Evolutionary conservation across 2,329 filamentous ascomycete species (phyloP).

Genomic region (Aspergillus ustus): DNA sequence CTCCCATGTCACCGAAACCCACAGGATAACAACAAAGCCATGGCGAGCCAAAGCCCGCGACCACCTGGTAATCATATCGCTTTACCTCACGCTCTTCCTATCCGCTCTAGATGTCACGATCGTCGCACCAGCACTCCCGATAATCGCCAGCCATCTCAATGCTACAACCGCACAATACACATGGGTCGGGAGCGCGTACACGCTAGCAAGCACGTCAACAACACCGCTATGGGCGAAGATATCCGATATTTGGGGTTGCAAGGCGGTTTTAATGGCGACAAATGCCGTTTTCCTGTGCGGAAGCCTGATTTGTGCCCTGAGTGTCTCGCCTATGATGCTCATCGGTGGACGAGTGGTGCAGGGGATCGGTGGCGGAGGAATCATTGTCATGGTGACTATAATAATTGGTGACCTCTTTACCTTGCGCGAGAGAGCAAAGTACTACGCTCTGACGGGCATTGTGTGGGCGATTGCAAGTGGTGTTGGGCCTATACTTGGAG

Average conservation of each 20-base stretch:
- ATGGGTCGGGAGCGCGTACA: constrained; percentile 44
- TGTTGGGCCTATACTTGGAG: constrained; percentile 60
- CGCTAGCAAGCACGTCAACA: constrained; percentile 42
- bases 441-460: constrained; percentile 2
- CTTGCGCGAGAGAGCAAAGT: constrained; percentile 40
- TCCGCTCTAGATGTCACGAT: constrained; percentile 25
- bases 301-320: constrained; percentile 57
- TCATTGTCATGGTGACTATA: constrained; percentile 63
- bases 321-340: constrained; percentile 60
- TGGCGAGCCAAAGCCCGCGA: not conserved
- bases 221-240: constrained; percentile 49
- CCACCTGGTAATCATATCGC: not conserved
- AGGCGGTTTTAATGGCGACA: constrained; percentile 59
- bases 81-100: not conserved
- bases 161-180: constrained; percentile 40
- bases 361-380: constrained; percentile 61
- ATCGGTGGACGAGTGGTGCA: constrained; percentile 62
- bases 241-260: constrained; percentile 62
- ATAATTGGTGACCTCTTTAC: constrained; percentile 63
- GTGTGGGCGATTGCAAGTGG: constrained; percentile 53
- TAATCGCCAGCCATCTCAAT: constrained; percentile 38
- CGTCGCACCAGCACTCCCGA: constrained; percentile 43
- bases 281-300: constrained; percentile 63
- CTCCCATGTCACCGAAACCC: not conserved
- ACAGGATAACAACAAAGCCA: not conserved